phyloP scores from a whole-genome alignment of 768 basidiomycete species.

The Hysterangium stoloniferum region DNA sequence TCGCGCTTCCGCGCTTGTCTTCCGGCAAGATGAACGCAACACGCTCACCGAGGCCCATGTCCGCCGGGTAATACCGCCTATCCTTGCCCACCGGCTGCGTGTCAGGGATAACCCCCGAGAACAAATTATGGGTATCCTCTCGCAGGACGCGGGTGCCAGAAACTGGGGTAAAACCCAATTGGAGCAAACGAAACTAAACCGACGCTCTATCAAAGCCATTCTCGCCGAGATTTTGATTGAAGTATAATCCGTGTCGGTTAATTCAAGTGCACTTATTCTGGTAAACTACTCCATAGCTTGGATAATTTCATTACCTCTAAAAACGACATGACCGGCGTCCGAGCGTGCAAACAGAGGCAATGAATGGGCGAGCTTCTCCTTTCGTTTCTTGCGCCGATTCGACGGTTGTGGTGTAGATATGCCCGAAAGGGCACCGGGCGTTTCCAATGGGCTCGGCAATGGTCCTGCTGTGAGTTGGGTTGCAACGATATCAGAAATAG shows the following conservation, averaged over 20 bases:
- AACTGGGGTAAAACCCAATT: not conserved
- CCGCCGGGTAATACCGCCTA: slow-evolving; percentile 63
- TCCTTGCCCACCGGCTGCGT: slow-evolving; percentile 67
- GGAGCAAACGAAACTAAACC: not conserved
- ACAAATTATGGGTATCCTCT: slow-evolving; percentile 34
- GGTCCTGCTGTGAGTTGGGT: not conserved
- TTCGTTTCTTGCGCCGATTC: not conserved
- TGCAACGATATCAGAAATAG: not conserved
- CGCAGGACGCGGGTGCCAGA: slow-evolving; percentile 3
- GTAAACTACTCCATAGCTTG: not conserved
- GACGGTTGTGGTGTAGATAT: not conserved
- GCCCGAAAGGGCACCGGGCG: slow-evolving; percentile 9
- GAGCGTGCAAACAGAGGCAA: slow-evolving; percentile 54
- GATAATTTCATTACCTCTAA: slow-evolving; percentile 47
- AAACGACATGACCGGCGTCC: slow-evolving; percentile 57
- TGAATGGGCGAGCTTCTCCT: slow-evolving; percentile 12
- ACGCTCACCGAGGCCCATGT: slow-evolving; percentile 40
- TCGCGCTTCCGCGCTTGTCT: slow-evolving; percentile 58
- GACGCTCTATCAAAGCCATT: too few species aligned
- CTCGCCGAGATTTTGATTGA: slow-evolving; percentile 8
- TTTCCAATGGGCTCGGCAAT: not conserved
- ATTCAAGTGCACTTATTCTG: not conserved
- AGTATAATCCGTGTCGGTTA: not conserved
- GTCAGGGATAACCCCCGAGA: slow-evolving; percentile 64
- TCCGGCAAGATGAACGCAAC: slow-evolving; percentile 9